Base-by-base conservation (phyloP, 2,329 filamentous ascomycete species). In the Penicillium glabrum region DNA sequence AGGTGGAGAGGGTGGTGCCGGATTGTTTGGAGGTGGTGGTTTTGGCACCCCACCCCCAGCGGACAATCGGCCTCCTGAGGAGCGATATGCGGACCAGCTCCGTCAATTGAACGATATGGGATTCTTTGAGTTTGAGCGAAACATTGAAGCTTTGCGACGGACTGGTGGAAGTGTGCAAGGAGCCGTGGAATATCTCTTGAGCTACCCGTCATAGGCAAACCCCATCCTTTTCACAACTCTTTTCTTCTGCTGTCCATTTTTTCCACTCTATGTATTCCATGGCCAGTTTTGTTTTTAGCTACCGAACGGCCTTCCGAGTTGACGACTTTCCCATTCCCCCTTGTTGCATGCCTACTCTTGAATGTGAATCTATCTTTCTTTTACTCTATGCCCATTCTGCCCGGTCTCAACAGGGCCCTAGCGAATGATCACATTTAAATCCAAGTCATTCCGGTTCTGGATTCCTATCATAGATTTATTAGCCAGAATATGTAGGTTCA, bases 31-130 rank as follows among this genome's bases (percentile, higher is more conserved):
- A 31, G 56, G 59, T 24, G 54, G 61, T 37, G 57, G 60, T 24
- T 69, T 71, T 21, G 72, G 75, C 16, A 70, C 70, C 26, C 74
- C 83, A 13, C 77, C 91, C 5, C 76, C 83, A 21, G 10, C 51
- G 3, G 95, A 99, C 76, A 96, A 83, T 69, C 84, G 93, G 60
- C 93, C 95, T 5, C 93, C 95, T 0, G 95, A 99, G 80, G 95
- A 98, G 76, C 82, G 91, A 57, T 99, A 96, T 67, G 92, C 90
- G 3, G 87, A 90, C 31, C 93, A 99, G 76, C 80, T 99, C 49
- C 83, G 91, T 58, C 92, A 98, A 77, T 79, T 99, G 61, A 99
- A 99, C 73, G 95, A 98, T 64, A 99, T 99, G 95, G 95, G 95
- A 3, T 99, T 99, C 77, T 96, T 87, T 72, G 93, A 99, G 71